phyloP scores from a whole-genome alignment of 2,329 filamentous ascomycete genomes.

The Neofusicoccum parvum region DNA sequence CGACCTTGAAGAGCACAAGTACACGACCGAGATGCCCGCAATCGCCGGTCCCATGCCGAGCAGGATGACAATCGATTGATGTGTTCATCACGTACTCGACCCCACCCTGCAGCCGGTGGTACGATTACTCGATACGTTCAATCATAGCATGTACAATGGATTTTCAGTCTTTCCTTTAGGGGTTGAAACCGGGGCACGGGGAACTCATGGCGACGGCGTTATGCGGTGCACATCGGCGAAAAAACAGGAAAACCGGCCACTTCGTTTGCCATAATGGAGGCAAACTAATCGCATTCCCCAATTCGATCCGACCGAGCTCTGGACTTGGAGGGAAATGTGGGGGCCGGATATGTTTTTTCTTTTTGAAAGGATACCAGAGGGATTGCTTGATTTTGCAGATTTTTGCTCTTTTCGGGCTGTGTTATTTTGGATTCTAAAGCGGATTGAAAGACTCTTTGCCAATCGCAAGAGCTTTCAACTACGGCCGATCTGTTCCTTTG shows the following conservation, averaged over 20 bases:
- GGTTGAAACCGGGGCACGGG: neutral
- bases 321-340: neutral
- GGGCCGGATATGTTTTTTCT: neutral
- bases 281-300: constrained; percentile 7
- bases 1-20: constrained; percentile 53
- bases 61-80: constrained; percentile 45
- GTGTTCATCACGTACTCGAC: neutral
- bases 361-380: constrained; percentile 13
- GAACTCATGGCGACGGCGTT: constrained; percentile 16
- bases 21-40: constrained; percentile 51
- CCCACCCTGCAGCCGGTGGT: constrained; percentile 7
- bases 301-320: constrained; percentile 1
- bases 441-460: neutral
- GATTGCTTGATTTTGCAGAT: constrained; percentile 3
- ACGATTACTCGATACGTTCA: neutral
- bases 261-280: constrained; percentile 5
- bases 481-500: constrained; percentile 1
- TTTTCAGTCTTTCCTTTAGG: constrained; percentile 3
- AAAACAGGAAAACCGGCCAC: constrained; percentile 5
- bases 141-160: constrained; percentile 15
- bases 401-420: constrained; percentile 14
- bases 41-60: constrained; percentile 48
- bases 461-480: neutral
- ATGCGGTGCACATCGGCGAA: constrained; percentile 17
- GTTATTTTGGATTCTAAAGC: constrained; percentile 9